Percentiles rank a stretch among this genome's conserved stretches.
These are phyloP conservation scores for Trichosphaerium sp. DNA, from an alignment of 78 protist genomes.

Conservation along the genomic window DNA sequence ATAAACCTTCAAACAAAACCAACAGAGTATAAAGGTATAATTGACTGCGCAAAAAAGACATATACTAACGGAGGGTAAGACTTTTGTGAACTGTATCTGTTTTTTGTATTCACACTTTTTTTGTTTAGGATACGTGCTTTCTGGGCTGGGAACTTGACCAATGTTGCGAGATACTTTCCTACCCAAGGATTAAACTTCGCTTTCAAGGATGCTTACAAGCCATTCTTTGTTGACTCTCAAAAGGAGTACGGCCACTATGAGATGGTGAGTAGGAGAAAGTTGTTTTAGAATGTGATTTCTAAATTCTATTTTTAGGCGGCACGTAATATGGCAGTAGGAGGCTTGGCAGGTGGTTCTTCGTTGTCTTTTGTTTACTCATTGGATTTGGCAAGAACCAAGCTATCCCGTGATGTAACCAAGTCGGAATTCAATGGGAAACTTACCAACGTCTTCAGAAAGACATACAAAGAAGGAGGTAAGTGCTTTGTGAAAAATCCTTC, in stretches of 20 bases:
- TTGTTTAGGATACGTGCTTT: no score
- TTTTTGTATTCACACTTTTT: no score
- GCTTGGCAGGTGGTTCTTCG: constrained; percentile 95
- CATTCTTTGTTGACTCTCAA: constrained; percentile 44
- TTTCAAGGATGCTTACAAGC: constrained; percentile 93
- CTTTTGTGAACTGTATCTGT: no score
- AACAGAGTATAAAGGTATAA: no score
- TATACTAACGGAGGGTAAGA: no score
- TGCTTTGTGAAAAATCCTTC: no score
- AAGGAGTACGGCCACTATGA: constrained; percentile 21
- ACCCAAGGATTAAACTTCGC: constrained; percentile 98
- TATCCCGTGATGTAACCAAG: constrained; percentile 68
- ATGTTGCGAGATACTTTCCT: constrained; percentile 96
- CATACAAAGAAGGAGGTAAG: constrained; percentile 76
- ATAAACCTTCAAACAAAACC: no score
- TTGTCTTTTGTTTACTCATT: constrained; percentile 88
- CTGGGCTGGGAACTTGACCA: constrained; percentile 93
- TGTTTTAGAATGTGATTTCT: no score
- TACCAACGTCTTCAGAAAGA: constrained; percentile 86
- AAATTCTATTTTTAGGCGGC: no score
- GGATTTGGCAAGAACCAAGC: constrained; percentile 96
- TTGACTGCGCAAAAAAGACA: no score
- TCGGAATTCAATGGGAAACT: constrained; percentile 63
- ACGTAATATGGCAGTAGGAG: constrained; percentile 93
- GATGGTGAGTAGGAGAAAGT: constrained; percentile 60